Percentiles rank a stretch among this genome's conserved stretches.
Conservation (phyloP, 495 filamentous ascomycete species). For the Penicillium herquei region DNA sequence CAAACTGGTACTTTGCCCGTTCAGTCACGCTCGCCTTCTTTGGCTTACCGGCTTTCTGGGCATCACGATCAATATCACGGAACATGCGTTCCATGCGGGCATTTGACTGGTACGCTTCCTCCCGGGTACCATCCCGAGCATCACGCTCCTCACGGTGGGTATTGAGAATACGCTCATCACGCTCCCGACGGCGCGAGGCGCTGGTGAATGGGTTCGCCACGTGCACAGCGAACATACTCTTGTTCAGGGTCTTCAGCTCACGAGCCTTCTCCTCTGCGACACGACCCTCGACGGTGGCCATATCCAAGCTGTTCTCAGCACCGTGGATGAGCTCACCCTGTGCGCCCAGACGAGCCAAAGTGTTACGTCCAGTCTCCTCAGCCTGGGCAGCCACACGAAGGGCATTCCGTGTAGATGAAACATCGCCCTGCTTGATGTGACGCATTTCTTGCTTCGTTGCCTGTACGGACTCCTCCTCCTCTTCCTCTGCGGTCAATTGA, state of each 20-base stretch:
- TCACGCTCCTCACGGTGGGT: constrained; percentile 67
- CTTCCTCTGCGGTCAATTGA: constrained; percentile 72
- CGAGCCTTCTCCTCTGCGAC: constrained; percentile 72
- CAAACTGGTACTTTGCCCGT: constrained; percentile 74
- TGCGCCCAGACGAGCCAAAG: constrained; percentile 65
- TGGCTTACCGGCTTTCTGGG: constrained; percentile 32
- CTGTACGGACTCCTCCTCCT: constrained; percentile 66
- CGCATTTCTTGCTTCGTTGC: constrained; percentile 72
- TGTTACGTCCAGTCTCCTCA: constrained; percentile 68
- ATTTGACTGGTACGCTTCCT: constrained; percentile 56
- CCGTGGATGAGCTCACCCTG: constrained; percentile 79
- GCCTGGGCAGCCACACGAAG: constrained; percentile 64
- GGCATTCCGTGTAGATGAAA: constrained; percentile 67
- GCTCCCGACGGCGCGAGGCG: constrained; percentile 52
- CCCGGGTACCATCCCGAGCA: constrained; percentile 62
- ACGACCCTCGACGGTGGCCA: constrained; percentile 63
- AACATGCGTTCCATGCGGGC: constrained; percentile 62
- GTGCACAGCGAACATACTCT: constrained; percentile 80
- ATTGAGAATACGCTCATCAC: constrained; percentile 60
- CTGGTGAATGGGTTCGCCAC: constrained; percentile 72
- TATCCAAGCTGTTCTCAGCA: constrained; percentile 71
- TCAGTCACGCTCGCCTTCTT: constrained; percentile 60
- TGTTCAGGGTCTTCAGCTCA: constrained; percentile 74
- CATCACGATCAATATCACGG: constrained; percentile 48
- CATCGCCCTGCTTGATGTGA: constrained; percentile 72